These are phyloP conservation scores for Fomitopsis palustris DNA, from an alignment of 1,284 basidiomycete species.

Conservation along the genomic window DNA sequence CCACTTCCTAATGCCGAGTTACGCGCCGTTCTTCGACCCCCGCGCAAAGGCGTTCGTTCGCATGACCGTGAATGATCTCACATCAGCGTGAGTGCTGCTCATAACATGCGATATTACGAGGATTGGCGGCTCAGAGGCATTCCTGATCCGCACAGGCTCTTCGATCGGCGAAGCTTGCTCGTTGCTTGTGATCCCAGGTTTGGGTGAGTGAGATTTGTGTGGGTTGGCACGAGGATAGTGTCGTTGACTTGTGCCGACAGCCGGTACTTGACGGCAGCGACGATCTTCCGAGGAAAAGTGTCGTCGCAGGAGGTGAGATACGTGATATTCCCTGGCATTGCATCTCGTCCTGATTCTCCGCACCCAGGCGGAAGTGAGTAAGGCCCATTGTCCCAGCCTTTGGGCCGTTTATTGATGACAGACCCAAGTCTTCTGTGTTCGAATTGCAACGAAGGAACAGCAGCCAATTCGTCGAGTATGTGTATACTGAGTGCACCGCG, in stretches of 20 bases:
- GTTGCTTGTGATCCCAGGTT: slow-evolving; percentile 84
- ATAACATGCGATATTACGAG: neutral
- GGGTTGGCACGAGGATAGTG: neutral
- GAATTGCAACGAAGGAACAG: slow-evolving; percentile 73
- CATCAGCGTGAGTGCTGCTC: slow-evolving; percentile 47
- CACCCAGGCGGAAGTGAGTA: slow-evolving; percentile 52
- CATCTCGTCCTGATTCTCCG: slow-evolving; percentile 28
- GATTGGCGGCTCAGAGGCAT: neutral
- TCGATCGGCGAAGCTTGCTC: slow-evolving; percentile 76
- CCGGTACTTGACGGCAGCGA: slow-evolving; percentile 84
- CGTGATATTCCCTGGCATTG: neutral
- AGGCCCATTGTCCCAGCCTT: slow-evolving; percentile 10
- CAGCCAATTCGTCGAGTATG: slow-evolving; percentile 74
- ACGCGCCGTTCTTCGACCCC: slow-evolving; percentile 75
- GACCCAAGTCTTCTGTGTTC: slow-evolving; percentile 39
- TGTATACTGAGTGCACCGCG: slow-evolving; percentile 5
- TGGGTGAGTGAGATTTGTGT: slow-evolving; percentile 46
- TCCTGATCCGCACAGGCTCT: slow-evolving; percentile 47
- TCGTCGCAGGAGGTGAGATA: slow-evolving; percentile 74
- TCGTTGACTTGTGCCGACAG: slow-evolving; percentile 29
- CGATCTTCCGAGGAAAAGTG: slow-evolving; percentile 83
- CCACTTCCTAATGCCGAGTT: slow-evolving; percentile 89
- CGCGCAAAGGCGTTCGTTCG: slow-evolving; percentile 62
- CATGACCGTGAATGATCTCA: slow-evolving; percentile 65
- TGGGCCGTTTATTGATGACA: neutral